A percentile compares a stretch with the other conserved stretches of the same genome.
phyloP scores from a whole-genome alignment of 805 yeast species.

The Tetrapisispora fleetii region DNA sequence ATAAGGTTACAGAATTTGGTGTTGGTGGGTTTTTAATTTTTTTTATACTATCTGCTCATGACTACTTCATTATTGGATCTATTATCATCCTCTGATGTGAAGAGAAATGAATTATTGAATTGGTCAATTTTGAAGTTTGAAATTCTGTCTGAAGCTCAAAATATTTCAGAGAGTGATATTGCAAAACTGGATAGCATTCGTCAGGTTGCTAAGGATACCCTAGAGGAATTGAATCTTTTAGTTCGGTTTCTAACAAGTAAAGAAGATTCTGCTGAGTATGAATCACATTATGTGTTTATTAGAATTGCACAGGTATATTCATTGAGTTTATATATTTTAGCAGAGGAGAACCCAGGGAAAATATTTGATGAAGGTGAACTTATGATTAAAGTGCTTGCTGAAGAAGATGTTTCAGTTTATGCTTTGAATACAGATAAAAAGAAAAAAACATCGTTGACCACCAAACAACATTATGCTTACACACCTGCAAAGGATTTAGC shows the following conservation, averaged over 20 bases:
- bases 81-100: constrained; percentile 6
- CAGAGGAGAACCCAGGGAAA: constrained; percentile 13
- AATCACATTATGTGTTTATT: constrained; percentile 17
- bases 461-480: constrained; percentile 14
- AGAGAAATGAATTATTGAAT: constrained; percentile 17
- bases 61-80: not conserved
- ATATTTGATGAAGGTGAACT: constrained; percentile 24
- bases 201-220: not conserved
- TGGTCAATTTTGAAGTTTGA: constrained; percentile 12
- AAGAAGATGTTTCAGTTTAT: constrained; percentile 17
- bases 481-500: constrained; percentile 25
- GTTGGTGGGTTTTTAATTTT: too few relatives aligned
- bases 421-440: constrained; percentile 8
- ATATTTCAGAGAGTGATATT: not conserved
- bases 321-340: constrained; percentile 8
- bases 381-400: constrained; percentile 19
- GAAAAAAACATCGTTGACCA: constrained; percentile 9
- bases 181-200: constrained; percentile 2
- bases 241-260: constrained; percentile 7
- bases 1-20: too few relatives aligned
- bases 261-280: constrained; percentile 8
- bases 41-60: not conserved
- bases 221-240: constrained; percentile 8
- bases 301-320: constrained; percentile 17
- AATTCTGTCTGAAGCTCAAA: not conserved